These are phyloP conservation scores for Aphanomyces euteiches DNA, from an alignment of 352 stramenopile species.

Conservation along the genomic window DNA sequence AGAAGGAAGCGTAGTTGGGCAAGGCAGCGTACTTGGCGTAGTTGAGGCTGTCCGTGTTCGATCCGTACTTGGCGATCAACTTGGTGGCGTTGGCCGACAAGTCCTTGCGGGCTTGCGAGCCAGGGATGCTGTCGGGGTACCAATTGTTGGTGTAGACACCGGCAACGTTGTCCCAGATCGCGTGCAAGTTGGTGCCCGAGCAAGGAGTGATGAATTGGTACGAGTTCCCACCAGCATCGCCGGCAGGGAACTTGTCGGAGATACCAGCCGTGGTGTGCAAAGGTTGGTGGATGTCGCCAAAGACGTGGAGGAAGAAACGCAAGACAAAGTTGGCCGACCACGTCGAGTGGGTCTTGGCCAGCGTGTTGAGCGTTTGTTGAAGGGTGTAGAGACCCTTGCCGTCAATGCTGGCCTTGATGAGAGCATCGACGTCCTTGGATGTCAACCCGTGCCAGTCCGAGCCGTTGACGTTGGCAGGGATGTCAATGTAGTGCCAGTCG, in stretches of 20 bases:
- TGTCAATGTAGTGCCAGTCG: slow-evolving; percentile 69
- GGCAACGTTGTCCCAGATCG: slow-evolving; percentile 57
- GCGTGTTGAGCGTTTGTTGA: slow-evolving; percentile 45
- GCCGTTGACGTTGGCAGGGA: slow-evolving; percentile 55
- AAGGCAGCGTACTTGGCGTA: slow-evolving; percentile 43
- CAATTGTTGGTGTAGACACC: slow-evolving; percentile 51
- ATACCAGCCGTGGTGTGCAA: slow-evolving; percentile 53
- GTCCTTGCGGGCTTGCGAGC: background rate
- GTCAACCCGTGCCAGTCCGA: slow-evolving; percentile 36
- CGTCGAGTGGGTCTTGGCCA: slow-evolving; percentile 57
- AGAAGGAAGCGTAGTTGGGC: slow-evolving; percentile 40
- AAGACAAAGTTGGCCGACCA: slow-evolving; percentile 61
- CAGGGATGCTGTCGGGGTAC: slow-evolving; percentile 33
- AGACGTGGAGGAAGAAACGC: slow-evolving; percentile 71
- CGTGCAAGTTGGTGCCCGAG: slow-evolving; percentile 56
- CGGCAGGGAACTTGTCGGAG: slow-evolving; percentile 45
- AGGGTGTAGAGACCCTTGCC: slow-evolving; percentile 46
- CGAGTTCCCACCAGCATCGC: slow-evolving; percentile 57
- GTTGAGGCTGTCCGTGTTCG: slow-evolving; percentile 42
- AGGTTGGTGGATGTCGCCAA: slow-evolving; percentile 57
- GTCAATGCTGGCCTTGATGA: slow-evolving; percentile 53
- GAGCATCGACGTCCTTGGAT: slow-evolving; percentile 37
- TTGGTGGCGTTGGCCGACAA: slow-evolving; percentile 46
- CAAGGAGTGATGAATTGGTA: slow-evolving; percentile 53
- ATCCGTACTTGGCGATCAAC: slow-evolving; percentile 35